phyloP scores from a whole-genome alignment of 441 rosid species.

The Erodium moschatum region DNA sequence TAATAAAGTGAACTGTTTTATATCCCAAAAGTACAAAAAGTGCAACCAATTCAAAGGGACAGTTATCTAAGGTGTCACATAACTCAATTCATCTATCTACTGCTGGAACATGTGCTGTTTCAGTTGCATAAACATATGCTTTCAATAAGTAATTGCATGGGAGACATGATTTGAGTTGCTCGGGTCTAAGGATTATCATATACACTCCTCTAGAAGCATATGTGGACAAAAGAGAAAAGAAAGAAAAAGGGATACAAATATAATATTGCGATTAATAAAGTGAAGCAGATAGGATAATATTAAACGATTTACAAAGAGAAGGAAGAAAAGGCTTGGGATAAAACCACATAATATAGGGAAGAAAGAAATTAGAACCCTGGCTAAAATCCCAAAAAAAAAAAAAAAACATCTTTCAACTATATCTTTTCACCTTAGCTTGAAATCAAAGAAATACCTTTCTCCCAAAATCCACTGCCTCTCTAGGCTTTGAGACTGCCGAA shows the following conservation, averaged over 20 bases:
- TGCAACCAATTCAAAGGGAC: neutral
- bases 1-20: constrained; percentile 14
- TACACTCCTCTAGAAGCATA: neutral
- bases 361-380: no score
- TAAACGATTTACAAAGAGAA: no score
- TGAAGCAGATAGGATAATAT: no score
- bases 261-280: no score
- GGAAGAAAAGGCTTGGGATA: no score
- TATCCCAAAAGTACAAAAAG: constrained; percentile 9
- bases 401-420: no score
- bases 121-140: neutral
- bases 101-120: neutral
- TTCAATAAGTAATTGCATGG: neutral
- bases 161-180: neutral
- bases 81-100: neutral
- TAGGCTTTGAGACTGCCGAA: constrained; percentile 33
- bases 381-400: no score
- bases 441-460: constrained; percentile 44
- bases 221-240: neutral
- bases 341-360: no score
- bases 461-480: constrained; percentile 40
- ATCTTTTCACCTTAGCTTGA: no score
- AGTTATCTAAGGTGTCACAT: neutral
- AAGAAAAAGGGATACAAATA: neutral
- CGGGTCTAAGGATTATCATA: neutral